These are phyloP conservation scores for Neurospora africana DNA, from an alignment of 495 filamentous ascomycete genomes.

Conservation along the genomic window DNA sequence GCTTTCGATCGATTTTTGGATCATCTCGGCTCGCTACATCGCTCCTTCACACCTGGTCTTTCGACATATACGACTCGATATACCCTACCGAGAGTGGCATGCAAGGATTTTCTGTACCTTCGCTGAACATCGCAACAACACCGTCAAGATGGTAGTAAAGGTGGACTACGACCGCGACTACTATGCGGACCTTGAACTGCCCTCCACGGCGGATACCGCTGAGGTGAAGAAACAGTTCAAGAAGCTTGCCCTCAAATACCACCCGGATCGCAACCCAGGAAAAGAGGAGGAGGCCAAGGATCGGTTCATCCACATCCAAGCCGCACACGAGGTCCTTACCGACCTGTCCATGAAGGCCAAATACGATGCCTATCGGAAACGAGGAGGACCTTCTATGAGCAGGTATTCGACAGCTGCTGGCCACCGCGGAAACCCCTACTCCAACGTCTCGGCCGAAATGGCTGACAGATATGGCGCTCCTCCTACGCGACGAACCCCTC, in stretches of 20 bases:
- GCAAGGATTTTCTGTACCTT: not conserved
- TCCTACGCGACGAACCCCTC: constrained; percentile 32
- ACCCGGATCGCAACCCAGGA: constrained; percentile 85
- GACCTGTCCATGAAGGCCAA: constrained; percentile 57
- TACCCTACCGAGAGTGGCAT: not conserved
- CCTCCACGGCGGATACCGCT: constrained; percentile 47
- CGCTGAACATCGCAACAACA: constrained; percentile 1
- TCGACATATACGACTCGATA: not conserved
- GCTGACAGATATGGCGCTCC: constrained; percentile 24
- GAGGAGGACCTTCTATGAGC: not conserved
- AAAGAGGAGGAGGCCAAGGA: constrained; percentile 64
- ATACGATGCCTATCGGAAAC: constrained; percentile 61
- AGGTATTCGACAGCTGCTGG: constrained; percentile 33
- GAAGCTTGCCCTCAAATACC: constrained; percentile 74
- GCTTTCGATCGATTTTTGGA: not conserved
- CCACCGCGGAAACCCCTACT: constrained; percentile 43
- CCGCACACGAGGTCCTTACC: constrained; percentile 71
- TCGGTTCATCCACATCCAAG: constrained; percentile 76
- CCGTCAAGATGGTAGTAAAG: constrained; percentile 55
- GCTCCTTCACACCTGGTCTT: not conserved
- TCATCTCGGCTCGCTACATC: not conserved
- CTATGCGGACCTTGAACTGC: constrained; percentile 72
- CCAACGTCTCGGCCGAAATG: constrained; percentile 32
- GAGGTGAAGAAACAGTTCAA: constrained; percentile 82
- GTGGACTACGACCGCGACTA: constrained; percentile 66